Evolutionary conservation across 2,329 filamentous ascomycete species (phyloP), one percentile per base, ranked within the genome.

Genomic region (Pseudocercospora fijiensis): DNA sequence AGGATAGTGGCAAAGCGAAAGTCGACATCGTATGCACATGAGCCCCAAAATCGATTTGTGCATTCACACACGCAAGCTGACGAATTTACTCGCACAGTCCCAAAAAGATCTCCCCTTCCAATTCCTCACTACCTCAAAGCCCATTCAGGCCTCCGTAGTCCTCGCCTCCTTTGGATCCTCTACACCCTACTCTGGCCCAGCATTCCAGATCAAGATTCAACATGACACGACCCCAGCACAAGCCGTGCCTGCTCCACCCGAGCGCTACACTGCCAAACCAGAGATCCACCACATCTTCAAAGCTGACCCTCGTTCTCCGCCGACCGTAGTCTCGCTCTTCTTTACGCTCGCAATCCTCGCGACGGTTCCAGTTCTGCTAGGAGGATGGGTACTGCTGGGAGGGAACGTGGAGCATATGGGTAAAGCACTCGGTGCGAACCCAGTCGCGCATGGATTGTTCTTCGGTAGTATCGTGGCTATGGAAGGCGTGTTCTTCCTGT

Each of bases 251-350:
- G 85, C 90, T 71, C 82, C 86, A 70, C 87, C 91, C 9, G 79
- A 93, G 69, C 89, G 94, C 78, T 98, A 96, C 78, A 90, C 90
- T 75, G 90, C 91, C 80, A 86, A 88, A 69, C 81, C 86, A 9
- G 90, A 96, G 79, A 97, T 99, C 75, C 86, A 91, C 81, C 95
- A 99, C 81, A 90, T 90, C 72, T 99, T 98, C 87, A 88, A 87
- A 68, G 78, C 83, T 13, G 92, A 94, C 72, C 87, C 92, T 51
- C 86, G 85, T 78, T 96, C 87, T 78, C 92, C 93, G 22, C 90
- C 92, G 53, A 87, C 88, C 77, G 76, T 95, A 65, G 85, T 98
- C 68, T 94, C 91, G 1, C 74, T 95, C 57, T 82, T 90, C 63
- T 98, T 98, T 74, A 83, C 88, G 4, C 81, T 88, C 8, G 87